phyloP scores from a whole-genome alignment of 2,329 filamentous ascomycete genomes.

The Xylariaceae sp. region DNA sequence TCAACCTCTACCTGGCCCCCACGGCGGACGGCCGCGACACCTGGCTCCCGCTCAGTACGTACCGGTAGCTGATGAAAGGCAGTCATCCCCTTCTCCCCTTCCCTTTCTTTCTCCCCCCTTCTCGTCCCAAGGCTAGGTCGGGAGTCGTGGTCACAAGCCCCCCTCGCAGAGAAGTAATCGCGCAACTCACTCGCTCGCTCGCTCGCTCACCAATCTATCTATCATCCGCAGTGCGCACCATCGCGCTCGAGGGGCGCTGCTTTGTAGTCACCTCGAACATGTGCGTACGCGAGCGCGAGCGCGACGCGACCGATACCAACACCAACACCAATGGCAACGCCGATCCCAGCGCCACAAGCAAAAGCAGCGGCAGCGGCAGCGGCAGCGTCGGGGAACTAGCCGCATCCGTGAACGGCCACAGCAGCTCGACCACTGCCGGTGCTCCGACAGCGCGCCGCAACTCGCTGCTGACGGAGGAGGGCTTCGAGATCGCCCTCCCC shows the following conservation, averaged over 20 bases:
- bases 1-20: slow-evolving; percentile 85
- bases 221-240: slow-evolving; percentile 57
- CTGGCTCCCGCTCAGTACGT: slow-evolving; percentile 58
- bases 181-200: slow-evolving; percentile 1
- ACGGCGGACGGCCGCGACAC: slow-evolving; percentile 79
- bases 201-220: slow-evolving; percentile 39
- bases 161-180: too few species aligned
- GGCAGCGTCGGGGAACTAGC: background rate
- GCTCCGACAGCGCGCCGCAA: slow-evolving; percentile 22
- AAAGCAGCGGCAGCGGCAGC: background rate
- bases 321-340: background rate
- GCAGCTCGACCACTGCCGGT: too few species aligned
- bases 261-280: slow-evolving; percentile 86
- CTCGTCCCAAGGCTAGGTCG: too few species aligned
- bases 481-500: slow-evolving; percentile 39
- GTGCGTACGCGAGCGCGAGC: slow-evolving; percentile 54
- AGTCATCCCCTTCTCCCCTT: too few species aligned
- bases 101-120: too few species aligned
- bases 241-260: slow-evolving; percentile 73
- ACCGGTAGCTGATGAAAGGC: too few species aligned
- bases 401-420: background rate
- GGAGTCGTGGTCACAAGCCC: too few species aligned
- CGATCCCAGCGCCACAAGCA: background rate
- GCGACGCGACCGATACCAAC: background rate
- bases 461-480: slow-evolving; percentile 39